A percentile compares a stretch with the other conserved stretches of the same genome.
These are phyloP conservation scores for Pythium myriotylum DNA, from an alignment of 352 stramenopile species.

Conservation along the genomic window DNA sequence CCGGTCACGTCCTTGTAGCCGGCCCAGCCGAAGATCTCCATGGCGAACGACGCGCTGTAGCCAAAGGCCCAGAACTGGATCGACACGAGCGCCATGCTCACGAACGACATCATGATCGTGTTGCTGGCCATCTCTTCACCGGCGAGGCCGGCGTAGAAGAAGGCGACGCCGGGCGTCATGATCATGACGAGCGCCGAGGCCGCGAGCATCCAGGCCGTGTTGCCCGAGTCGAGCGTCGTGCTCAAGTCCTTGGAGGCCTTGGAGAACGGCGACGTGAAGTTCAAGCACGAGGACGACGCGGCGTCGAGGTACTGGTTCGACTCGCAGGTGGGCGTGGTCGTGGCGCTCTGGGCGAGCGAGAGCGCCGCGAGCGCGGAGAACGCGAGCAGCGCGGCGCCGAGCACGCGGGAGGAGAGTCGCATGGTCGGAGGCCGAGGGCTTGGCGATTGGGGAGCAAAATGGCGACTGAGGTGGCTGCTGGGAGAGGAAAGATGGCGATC, in stretches of 20 bases:
- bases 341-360: too few species aligned
- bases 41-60: conserved; percentile 68
- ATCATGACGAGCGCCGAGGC: conserved; percentile 43
- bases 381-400: conserved; percentile 13
- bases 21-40: conserved; percentile 60
- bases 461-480: conserved; percentile 8
- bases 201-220: conserved; percentile 53
- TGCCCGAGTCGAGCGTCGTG: conserved; percentile 36
- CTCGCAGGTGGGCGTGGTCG: conserved; percentile 9
- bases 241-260: conserved; percentile 30
- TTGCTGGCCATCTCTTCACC: conserved; percentile 75
- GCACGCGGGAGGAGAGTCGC: conserved; percentile 11
- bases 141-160: conserved; percentile 81
- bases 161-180: conserved; percentile 49
- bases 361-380: conserved; percentile 1
- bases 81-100: conserved; percentile 75
- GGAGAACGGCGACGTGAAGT: conserved; percentile 24
- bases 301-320: conserved; percentile 32
- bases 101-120: conserved; percentile 83
- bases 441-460: conserved; percentile 21
- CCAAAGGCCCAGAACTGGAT: conserved; percentile 82
- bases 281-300: conserved; percentile 25
- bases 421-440: conserved; percentile 8
- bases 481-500: not conserved
- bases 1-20: conserved; percentile 58